Percentiles rank a stretch among this genome's conserved stretches.
Evolutionary conservation across 164 flowering plant genomes (phyloP).

Genomic region (Cinnamomum chago): DNA sequence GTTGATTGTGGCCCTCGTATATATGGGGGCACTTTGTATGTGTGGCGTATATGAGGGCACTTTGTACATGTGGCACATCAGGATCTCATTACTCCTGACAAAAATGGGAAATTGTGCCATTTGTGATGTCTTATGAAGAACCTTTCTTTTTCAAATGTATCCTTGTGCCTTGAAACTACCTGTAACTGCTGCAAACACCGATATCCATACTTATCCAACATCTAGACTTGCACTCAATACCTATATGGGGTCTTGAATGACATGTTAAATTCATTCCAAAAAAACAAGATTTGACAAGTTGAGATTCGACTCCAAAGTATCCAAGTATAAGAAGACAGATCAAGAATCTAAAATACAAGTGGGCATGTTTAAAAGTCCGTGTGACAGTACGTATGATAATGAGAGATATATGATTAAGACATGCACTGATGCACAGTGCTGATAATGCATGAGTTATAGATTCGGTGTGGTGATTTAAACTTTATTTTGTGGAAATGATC

Average conservation of each 20-base stretch:
- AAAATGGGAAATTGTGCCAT: neutral
- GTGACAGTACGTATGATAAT: neutral
- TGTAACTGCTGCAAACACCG: neutral
- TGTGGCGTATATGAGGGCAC: neutral
- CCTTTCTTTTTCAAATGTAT: neutral
- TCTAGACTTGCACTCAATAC: neutral
- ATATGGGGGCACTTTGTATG: neutral
- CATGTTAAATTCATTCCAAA: neutral
- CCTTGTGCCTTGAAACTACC: neutral
- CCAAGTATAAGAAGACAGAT: constrained; percentile 9
- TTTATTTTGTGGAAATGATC: neutral
- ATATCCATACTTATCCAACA: neutral
- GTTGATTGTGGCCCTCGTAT: neutral
- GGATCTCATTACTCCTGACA: neutral
- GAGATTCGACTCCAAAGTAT: constrained; percentile 4
- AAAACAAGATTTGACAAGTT: neutral
- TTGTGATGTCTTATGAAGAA: neutral
- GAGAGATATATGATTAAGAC: constrained; percentile 2
- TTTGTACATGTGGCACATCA: neutral
- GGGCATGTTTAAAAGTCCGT: neutral
- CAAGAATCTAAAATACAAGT: constrained; percentile 1
- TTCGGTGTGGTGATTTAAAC: neutral
- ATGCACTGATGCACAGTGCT: neutral
- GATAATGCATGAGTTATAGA: neutral
- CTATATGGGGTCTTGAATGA: neutral